Evolutionary conservation across 805 yeast genomes (phyloP).

Genomic region (Hanseniaspora jakobsenii): DNA sequence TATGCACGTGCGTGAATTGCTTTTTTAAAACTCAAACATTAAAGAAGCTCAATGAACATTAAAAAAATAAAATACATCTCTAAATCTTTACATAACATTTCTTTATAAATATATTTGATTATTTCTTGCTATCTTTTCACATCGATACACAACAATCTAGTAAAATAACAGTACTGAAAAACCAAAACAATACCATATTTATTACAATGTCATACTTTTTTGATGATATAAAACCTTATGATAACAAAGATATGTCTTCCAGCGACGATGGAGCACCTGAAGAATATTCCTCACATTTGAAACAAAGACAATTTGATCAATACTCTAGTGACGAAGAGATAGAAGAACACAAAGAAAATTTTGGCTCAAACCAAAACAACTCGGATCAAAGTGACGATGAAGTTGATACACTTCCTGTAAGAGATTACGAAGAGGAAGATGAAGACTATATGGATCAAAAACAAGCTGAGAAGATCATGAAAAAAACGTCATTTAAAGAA

Average conservation of each 20-base stretch:
- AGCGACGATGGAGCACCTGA: slow-evolving; percentile 9
- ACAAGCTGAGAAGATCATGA: slow-evolving; percentile 31
- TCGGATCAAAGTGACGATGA: too few species aligned
- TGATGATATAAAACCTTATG: slow-evolving; percentile 15
- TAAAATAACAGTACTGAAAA: too few species aligned
- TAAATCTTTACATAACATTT: too few species aligned
- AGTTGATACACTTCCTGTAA: slow-evolving; percentile 41
- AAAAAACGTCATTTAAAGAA: slow-evolving; percentile 45
- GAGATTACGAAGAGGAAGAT: slow-evolving; percentile 52
- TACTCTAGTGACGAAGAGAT: slow-evolving; percentile 26
- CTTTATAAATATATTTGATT: too few species aligned
- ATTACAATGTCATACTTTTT: slow-evolving; percentile 13
- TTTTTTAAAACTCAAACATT: too few species aligned
- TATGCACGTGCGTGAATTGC: not conserved
- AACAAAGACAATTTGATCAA: slow-evolving; percentile 5
- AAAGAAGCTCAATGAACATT: too few species aligned
- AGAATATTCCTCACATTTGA: not conserved
- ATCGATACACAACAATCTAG: too few species aligned
- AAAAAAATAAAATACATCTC: too few species aligned
- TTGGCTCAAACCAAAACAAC: too few species aligned
- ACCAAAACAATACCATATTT: too few species aligned
- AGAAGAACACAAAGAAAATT: too few species aligned
- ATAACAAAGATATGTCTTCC: slow-evolving; percentile 14
- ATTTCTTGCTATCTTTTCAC: too few species aligned
- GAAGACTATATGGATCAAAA: slow-evolving; percentile 16